Conservation (phyloP, 108 stramenopile species). For the Nitzschia putrida region DNA sequence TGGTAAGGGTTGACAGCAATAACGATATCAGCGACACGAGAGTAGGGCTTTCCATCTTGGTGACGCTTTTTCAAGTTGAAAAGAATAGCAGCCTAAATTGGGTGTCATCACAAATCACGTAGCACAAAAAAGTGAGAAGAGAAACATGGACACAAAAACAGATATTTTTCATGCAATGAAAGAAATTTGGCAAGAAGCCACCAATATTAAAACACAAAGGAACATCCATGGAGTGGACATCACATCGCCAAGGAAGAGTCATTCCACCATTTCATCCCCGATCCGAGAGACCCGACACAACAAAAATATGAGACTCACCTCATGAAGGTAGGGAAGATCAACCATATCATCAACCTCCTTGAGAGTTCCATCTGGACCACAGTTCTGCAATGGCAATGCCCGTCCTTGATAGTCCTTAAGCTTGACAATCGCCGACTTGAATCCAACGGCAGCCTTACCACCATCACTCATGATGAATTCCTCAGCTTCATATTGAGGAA, state of each 20-base stretch:
- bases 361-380: constrained; percentile 34
- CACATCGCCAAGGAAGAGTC: too few species aligned
- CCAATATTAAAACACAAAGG: too few species aligned
- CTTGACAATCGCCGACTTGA: constrained; percentile 49
- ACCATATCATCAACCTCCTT: constrained; percentile 72
- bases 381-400: constrained; percentile 67
- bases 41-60: constrained; percentile 69
- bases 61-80: constrained; percentile 80
- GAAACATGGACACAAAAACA: too few species aligned
- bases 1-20: constrained; percentile 91
- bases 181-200: too few species aligned
- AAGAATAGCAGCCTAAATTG: constrained; percentile 70
- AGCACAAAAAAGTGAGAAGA: constrained; percentile 3
- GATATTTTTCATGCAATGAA: too few species aligned
- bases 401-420: constrained; percentile 70
- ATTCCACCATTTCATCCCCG: too few species aligned
- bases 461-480: constrained; percentile 48
- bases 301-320: too few species aligned
- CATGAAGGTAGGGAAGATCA: constrained; percentile 83
- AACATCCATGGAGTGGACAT: too few species aligned
- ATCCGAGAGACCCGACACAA: too few species aligned
- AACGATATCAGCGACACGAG: constrained; percentile 85
- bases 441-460: constrained; percentile 40
- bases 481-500: constrained; percentile 41
- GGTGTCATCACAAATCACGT: constrained; percentile 46